Percentiles rank a stretch among this genome's conserved stretches.
Evolutionary conservation across 768 basidiomycete genomes (phyloP).

Genomic region (Candolleomyces efflorescens): DNA sequence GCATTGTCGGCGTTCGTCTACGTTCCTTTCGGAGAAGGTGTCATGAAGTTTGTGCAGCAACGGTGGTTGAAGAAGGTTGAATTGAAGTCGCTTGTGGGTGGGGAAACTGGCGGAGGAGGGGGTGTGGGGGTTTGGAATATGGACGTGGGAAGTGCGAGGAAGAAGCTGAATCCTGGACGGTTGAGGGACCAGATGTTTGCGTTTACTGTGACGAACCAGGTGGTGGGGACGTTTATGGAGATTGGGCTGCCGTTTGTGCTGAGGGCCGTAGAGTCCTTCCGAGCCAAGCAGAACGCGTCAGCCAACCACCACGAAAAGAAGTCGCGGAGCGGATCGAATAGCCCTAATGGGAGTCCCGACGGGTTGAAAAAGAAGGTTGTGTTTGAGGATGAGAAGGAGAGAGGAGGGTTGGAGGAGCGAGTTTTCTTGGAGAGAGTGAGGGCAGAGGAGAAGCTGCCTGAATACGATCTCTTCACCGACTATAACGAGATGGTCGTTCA

Average conservation of each 20-base stretch:
- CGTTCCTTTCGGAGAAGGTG: slow-evolving; percentile 85
- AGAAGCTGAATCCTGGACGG: slow-evolving; percentile 62
- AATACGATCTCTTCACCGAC: slow-evolving; percentile 79
- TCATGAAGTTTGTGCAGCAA: slow-evolving; percentile 57
- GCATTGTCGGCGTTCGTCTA: slow-evolving; percentile 93
- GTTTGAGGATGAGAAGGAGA: slow-evolving; percentile 64
- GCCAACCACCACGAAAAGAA: slow-evolving; percentile 9
- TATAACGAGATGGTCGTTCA: slow-evolving; percentile 97
- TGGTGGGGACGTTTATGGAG: slow-evolving; percentile 72
- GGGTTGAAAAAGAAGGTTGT: slow-evolving; percentile 61
- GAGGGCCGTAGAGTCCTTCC: slow-evolving; percentile 49
- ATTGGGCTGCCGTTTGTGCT: slow-evolving; percentile 77
- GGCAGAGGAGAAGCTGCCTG: slow-evolving; percentile 71
- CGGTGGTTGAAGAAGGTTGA: slow-evolving; percentile 9
- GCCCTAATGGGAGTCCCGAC: slow-evolving; percentile 16
- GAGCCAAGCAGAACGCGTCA: slow-evolving; percentile 24
- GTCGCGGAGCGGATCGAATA: slow-evolving; percentile 11
- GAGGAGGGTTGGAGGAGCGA: slow-evolving; percentile 60
- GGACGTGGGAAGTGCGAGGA: slow-evolving; percentile 43
- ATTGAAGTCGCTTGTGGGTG: too few relatives aligned
- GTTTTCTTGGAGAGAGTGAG: slow-evolving; percentile 78
- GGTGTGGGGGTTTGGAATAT: slow-evolving; percentile 44
- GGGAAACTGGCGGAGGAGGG: not conserved
- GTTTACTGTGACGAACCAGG: slow-evolving; percentile 86
- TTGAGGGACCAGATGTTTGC: slow-evolving; percentile 93